Conservation (phyloP, 2,329 filamentous ascomycete genomes). For the Tolypocladium tundrense region DNA sequence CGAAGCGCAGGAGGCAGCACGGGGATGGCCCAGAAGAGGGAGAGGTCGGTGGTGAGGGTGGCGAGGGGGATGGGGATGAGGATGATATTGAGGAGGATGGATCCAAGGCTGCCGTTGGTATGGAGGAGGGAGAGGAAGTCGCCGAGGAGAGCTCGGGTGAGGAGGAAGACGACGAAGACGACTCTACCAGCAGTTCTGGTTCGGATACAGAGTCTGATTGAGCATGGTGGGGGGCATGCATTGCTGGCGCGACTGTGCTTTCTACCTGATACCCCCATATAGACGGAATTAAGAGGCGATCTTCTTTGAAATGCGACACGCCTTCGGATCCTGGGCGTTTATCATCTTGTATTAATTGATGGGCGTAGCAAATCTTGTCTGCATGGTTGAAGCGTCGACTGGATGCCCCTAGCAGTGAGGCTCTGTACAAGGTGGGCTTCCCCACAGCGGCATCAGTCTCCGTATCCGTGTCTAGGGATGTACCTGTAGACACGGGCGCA, state of each 20-base stretch:
- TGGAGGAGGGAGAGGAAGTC: constrained; percentile 21
- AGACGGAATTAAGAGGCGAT: not conserved
- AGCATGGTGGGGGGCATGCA: not conserved
- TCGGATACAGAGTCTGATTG: constrained; percentile 19
- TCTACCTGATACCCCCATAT: not conserved
- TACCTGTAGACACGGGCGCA: not conserved
- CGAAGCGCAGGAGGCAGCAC: constrained; percentile 8
- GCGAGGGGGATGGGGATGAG: constrained; percentile 19
- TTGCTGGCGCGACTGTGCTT: not conserved
- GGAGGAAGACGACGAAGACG: constrained; percentile 20
- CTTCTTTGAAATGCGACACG: not conserved
- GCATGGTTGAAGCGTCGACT: not conserved
- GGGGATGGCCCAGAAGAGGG: constrained; percentile 1
- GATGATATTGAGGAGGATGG: constrained; percentile 9
- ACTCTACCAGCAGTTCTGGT: constrained; percentile 32
- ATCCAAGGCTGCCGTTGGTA: not conserved
- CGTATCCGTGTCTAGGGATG: too few species aligned
- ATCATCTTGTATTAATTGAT: too few species aligned
- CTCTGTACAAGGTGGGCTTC: not conserved
- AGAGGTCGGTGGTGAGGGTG: constrained; percentile 17
- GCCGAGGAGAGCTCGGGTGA: constrained; percentile 22
- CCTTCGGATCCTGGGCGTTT: not conserved
- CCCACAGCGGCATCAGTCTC: not conserved
- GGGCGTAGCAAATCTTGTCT: not conserved
- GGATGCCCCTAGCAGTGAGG: not conserved